phyloP scores from a whole-genome alignment of 768 basidiomycete species.

The Leucocoprinus leucothites region DNA sequence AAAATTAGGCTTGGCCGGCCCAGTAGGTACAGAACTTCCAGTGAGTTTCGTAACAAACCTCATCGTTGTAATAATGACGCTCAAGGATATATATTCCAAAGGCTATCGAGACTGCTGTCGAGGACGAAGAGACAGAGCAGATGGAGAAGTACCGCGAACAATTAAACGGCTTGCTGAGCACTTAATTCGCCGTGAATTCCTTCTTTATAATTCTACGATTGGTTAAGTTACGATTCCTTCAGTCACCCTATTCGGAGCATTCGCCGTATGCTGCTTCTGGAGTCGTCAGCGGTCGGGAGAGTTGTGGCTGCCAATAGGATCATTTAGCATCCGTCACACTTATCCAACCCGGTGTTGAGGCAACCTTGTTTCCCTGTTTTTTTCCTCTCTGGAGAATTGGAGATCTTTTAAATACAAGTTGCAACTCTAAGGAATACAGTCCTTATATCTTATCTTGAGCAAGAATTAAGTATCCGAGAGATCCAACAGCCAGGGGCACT shows the following conservation, averaged over 20 bases:
- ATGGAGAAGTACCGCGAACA: slow-evolving; percentile 92
- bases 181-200: slow-evolving; percentile 20
- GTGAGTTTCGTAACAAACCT: slow-evolving; percentile 41
- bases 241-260: neutral
- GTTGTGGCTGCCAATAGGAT: too few species aligned
- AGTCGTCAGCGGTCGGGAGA: neutral
- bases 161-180: slow-evolving; percentile 82
- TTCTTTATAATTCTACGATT: neutral
- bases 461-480: too few species aligned
- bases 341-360: too few species aligned
- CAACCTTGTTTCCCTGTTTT: too few species aligned
- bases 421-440: too few species aligned
- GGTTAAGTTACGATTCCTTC: neutral
- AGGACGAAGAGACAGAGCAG: slow-evolving; percentile 83
- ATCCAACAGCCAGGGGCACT: too few species aligned
- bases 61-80: neutral
- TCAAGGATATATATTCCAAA: slow-evolving; percentile 19
- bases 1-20: slow-evolving; percentile 84
- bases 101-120: slow-evolving; percentile 57
- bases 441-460: too few species aligned
- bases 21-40: slow-evolving; percentile 68
- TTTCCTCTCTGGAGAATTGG: too few species aligned
- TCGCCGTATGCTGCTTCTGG: neutral
- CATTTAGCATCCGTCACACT: too few species aligned
- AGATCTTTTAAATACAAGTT: too few species aligned